These are phyloP conservation scores for Harrya chromipes DNA, from an alignment of 768 basidiomycete species.

Conservation along the genomic window DNA sequence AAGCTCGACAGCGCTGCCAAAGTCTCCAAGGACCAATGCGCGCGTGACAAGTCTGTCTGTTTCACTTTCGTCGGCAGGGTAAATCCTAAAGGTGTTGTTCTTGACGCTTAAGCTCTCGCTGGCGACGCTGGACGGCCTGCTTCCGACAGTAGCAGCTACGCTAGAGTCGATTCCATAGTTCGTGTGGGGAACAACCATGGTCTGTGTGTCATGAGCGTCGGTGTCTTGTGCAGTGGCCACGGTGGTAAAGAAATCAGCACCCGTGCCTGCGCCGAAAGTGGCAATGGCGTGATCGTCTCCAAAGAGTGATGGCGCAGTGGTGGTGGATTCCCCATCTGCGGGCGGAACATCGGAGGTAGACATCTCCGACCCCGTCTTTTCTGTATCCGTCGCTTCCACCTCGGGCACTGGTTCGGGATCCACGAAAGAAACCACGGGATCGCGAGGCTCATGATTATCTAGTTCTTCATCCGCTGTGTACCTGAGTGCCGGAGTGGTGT, in stretches of 20 bases:
- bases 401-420: slow-evolving; percentile 51
- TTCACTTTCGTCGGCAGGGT: slow-evolving; percentile 82
- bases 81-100: slow-evolving; percentile 86
- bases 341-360: slow-evolving; percentile 67
- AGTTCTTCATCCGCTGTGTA: slow-evolving; percentile 40
- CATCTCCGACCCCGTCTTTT: slow-evolving; percentile 59
- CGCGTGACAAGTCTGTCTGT: slow-evolving; percentile 87
- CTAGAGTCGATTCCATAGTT: slow-evolving; percentile 83
- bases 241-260: slow-evolving; percentile 86
- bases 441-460: slow-evolving; percentile 49
- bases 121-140: slow-evolving; percentile 77
- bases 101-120: slow-evolving; percentile 49
- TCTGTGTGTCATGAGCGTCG: slow-evolving; percentile 29
- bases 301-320: slow-evolving; percentile 84
- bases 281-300: slow-evolving; percentile 70
- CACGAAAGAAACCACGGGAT: slow-evolving; percentile 80
- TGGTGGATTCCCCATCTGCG: slow-evolving; percentile 74
- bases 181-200: slow-evolving; percentile 69
- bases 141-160: slow-evolving; percentile 94
- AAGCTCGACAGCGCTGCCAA: slow-evolving; percentile 84
- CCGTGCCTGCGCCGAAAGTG: slow-evolving; percentile 49
- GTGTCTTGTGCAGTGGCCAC: slow-evolving; percentile 54
- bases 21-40: slow-evolving; percentile 95
- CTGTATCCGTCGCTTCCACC: slow-evolving; percentile 26
- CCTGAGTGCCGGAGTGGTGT: slow-evolving; percentile 30